Percentiles rank a stretch among this genome's conserved stretches.
Conservation (phyloP, 768 basidiomycete species). For the Suillus bovinus region DNA sequence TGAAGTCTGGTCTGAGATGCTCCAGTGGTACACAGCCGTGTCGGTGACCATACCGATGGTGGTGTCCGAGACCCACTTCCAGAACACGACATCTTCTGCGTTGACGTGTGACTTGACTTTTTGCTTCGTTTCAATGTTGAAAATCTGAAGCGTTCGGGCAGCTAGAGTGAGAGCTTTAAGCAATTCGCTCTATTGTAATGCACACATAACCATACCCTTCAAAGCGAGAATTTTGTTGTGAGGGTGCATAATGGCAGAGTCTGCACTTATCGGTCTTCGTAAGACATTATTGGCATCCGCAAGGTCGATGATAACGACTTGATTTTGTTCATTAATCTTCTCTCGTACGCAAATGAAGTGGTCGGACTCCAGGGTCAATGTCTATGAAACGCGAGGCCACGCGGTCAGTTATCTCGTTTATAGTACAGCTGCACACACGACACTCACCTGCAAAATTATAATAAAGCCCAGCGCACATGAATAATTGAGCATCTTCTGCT, state of each 20-base stretch:
- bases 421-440: background rate
- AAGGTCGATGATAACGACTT: constrained; percentile 99
- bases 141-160: constrained; percentile 91
- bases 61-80: constrained; percentile 96
- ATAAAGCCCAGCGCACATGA: constrained; percentile 29
- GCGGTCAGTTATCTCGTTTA: background rate
- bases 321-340: constrained; percentile 92
- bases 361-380: constrained; percentile 94
- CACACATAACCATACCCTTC: constrained; percentile 55
- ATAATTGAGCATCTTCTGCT: background rate
- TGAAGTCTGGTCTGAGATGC: constrained; percentile 70
- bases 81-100: constrained; percentile 94
- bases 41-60: constrained; percentile 97
- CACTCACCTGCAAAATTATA: constrained; percentile 21
- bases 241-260: constrained; percentile 98
- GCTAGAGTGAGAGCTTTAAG: constrained; percentile 49
- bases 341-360: constrained; percentile 98
- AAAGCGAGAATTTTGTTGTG: constrained; percentile 95
- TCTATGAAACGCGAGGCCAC: constrained; percentile 45
- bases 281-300: constrained; percentile 97
- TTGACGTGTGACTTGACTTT: constrained; percentile 96
- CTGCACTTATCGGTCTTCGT: constrained; percentile 94
- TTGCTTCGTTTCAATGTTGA: constrained; percentile 96
- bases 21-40: constrained; percentile 90
- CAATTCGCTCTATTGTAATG: background rate